phyloP scores from a whole-genome alignment of 2,329 filamentous ascomycete species.

The Metarhizium sp. region DNA sequence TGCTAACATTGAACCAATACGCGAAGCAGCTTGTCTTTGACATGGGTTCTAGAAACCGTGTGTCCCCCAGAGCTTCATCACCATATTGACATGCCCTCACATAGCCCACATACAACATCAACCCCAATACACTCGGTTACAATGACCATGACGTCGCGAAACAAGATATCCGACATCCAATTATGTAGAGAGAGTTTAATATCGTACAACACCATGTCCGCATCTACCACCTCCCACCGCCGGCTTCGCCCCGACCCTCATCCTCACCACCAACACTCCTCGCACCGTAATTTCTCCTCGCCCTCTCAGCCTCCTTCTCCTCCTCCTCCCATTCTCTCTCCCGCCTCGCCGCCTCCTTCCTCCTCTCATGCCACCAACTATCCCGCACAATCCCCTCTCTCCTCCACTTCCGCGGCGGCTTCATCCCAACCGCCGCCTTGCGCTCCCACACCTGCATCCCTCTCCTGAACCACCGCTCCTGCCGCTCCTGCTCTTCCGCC shows the following conservation, averaged over 20 bases:
- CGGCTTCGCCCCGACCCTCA: neutral
- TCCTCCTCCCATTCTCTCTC: conserved; percentile 20
- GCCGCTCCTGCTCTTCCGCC: conserved; percentile 48
- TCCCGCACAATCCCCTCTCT: conserved; percentile 40
- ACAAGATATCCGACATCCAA: neutral
- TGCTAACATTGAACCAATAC: too few relatives aligned
- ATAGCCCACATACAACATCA: too few relatives aligned
- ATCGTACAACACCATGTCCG: neutral
- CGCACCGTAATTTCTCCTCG: conserved; percentile 6
- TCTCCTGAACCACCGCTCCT: conserved; percentile 51
- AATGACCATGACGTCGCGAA: neutral
- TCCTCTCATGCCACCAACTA: conserved; percentile 29
- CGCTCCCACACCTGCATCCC: conserved; percentile 51
- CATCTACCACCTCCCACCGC: neutral
- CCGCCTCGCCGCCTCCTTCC: conserved; percentile 15
- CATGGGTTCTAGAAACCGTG: too few relatives aligned
- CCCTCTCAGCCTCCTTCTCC: conserved; percentile 18
- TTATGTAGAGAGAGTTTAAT: neutral
- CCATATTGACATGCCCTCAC: too few relatives aligned
- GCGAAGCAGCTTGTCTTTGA: too few relatives aligned
- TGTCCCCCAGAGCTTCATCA: too few relatives aligned
- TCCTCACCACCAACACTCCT: conserved; percentile 1
- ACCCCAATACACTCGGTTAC: neutral
- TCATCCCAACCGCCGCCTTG: conserved; percentile 50
- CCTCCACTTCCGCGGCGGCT: conserved; percentile 53